Base-by-base conservation (phyloP, 2,329 filamentous ascomycete species). In the Colletotrichum siamense region DNA sequence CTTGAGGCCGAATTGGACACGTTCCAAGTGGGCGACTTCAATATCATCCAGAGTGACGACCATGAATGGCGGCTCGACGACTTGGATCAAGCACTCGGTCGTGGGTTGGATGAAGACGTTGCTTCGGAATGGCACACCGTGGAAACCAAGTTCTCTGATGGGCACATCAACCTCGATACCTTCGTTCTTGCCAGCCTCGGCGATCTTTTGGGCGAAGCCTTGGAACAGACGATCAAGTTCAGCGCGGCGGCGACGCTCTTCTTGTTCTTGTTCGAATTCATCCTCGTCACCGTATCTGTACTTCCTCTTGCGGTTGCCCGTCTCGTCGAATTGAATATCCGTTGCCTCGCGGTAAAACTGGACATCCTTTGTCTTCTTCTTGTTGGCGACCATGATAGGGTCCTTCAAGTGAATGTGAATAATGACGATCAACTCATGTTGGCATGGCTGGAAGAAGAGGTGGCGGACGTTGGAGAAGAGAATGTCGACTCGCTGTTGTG, bases 381-480 rank as follows among this genome's bases (percentile, higher is more conserved):
- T 92, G 90, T 98, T 99, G 77, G 97, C 97, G 78, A 99, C 95
- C 85, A 99, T 96, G 83, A 99, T 99, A 4, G 97, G 97, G 77
- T 98, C 98, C 87, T 98, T 98, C 66, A 99, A 91, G 84, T 99
- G 97, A 73, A 99, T 95, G 84, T 99, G 97, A 80, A 99, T 98
- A 81, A 99, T 95, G 79, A 99, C 98, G 79, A 99, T 98, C 81
- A 99, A 88, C 85, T 99, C 97, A 82, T 98, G 95, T 81, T 96
- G 94, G 82, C 96, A 99, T 32, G 98, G 97, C 85, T 99, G 97
- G 89, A 99, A 99, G 89, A 99, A 99, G 4, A 99, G 90, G 83
- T 99, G 97, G 85, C 98, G 98, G 84, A 99, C 95, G 87, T 99
- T 99, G 87, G 95, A 98, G 89, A 99, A 99, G 2, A 99, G 91